Conservation (phyloP, 2,329 filamentous ascomycete genomes). For the Thelonectria discophora region DNA sequence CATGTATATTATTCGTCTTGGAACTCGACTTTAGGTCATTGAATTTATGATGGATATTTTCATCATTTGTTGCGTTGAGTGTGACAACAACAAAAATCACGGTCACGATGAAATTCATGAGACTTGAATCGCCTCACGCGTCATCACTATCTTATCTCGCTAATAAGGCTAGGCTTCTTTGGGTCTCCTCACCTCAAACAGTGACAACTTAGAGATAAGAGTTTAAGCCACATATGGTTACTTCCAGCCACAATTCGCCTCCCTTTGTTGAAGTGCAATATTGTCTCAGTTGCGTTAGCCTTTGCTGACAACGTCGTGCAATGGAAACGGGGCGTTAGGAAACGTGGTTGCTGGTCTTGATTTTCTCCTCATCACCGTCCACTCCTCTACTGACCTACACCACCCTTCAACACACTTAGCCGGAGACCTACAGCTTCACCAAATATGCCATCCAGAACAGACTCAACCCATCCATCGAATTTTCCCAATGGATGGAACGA, state of each 20-base stretch:
- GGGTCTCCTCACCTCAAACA: neutral
- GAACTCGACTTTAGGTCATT: no score
- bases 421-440: constrained; percentile 34
- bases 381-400: neutral
- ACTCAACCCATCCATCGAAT: constrained; percentile 2
- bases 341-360: constrained; percentile 19
- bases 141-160: neutral
- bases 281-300: constrained; percentile 38
- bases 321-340: constrained; percentile 19
- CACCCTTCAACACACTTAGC: neutral
- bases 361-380: neutral
- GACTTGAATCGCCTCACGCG: neutral
- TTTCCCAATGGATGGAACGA: constrained; percentile 23
- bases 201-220: constrained; percentile 12
- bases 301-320: constrained; percentile 10
- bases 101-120: neutral
- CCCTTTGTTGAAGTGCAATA: constrained; percentile 26
- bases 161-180: neutral
- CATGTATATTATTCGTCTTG: no score
- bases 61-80: neutral
- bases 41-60: no score
- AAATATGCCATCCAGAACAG: constrained; percentile 21
- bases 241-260: constrained; percentile 18
- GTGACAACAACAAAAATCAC: neutral
- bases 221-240: constrained; percentile 37